These are phyloP conservation scores for Dactylorhiza incarnata DNA, from an alignment of 106 monocot species.

Conservation along the genomic window DNA sequence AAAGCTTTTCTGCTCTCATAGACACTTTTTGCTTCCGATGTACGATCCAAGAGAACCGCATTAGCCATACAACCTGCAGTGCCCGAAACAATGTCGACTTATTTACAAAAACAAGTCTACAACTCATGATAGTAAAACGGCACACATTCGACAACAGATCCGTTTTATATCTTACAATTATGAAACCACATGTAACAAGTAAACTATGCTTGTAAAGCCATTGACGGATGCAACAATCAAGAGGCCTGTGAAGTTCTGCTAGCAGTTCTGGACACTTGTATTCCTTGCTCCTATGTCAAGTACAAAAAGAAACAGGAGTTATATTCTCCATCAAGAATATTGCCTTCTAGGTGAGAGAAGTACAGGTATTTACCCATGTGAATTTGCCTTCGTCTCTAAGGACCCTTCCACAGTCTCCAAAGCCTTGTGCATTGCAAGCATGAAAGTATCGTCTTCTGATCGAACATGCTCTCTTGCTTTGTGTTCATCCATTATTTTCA, in stretches of 20 bases:
- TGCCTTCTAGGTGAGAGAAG: neutral
- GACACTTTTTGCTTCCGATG: conserved; percentile 19
- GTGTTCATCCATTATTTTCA: conserved; percentile 44
- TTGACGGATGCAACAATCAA: conserved; percentile 32
- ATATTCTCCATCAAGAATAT: neutral
- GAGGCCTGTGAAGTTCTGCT: conserved; percentile 45
- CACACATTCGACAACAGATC: neutral
- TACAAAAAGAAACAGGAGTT: neutral
- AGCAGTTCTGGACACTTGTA: conserved; percentile 60
- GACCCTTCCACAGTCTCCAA: conserved; percentile 33
- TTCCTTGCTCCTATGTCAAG: conserved; percentile 33
- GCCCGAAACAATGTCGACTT: neutral
- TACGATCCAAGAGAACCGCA: conserved; percentile 25
- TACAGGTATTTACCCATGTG: conserved; percentile 33
- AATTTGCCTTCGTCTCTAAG: conserved; percentile 40
- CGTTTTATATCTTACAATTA: conserved; percentile 26
- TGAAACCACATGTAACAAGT: conserved; percentile 23
- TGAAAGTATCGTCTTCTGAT: conserved; percentile 27
- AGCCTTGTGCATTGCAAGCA: conserved; percentile 38
- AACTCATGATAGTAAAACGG: neutral
- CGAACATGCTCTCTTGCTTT: conserved; percentile 20
- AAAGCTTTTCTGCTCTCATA: conserved; percentile 60
- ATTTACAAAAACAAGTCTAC: neutral
- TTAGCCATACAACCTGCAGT: conserved; percentile 31
- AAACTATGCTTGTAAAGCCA: conserved; percentile 41